Conservation (phyloP, 495 filamentous ascomycete genomes). For the Aspergillus taichungensis region DNA sequence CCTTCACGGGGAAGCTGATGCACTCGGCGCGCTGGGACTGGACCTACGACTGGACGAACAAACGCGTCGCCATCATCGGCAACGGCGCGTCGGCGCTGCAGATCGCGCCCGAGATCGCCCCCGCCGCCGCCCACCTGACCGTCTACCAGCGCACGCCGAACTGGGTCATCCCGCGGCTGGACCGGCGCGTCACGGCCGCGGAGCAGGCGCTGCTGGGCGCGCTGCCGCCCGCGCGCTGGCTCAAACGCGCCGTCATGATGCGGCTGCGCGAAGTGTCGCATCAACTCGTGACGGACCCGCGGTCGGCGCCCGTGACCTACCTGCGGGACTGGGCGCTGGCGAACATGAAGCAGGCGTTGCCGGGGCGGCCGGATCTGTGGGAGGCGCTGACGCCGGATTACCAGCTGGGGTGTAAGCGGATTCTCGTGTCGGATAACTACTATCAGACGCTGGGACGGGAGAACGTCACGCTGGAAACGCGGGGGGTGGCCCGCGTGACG, state of each 20-base stretch:
- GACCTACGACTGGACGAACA: conserved; percentile 37
- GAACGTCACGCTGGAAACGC: conserved; percentile 43
- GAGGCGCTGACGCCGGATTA: conserved; percentile 42
- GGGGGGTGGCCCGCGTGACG: conserved; percentile 33
- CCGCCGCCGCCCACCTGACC: conserved; percentile 44
- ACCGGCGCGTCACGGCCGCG: conserved; percentile 30
- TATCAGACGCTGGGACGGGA: conserved; percentile 35
- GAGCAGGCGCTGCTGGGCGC: conserved; percentile 30
- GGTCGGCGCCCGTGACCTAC: conserved; percentile 23
- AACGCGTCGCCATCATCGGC: conserved; percentile 47
- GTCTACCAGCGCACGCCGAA: conserved; percentile 63
- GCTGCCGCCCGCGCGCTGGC: conserved; percentile 36
- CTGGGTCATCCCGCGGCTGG: conserved; percentile 49
- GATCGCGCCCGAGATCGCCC: conserved; percentile 56
- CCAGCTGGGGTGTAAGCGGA: conserved; percentile 45
- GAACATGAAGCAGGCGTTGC: conserved; percentile 26
- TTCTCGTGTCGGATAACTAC: conserved; percentile 48
- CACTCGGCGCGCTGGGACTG: conserved; percentile 50
- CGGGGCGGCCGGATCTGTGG: conserved; percentile 38
- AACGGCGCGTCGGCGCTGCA: conserved; percentile 54
- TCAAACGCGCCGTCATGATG: conserved; percentile 40
- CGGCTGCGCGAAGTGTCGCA: conserved; percentile 38
- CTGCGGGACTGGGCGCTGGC: conserved; percentile 19
- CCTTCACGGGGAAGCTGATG: conserved; percentile 43
- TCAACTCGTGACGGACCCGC: conserved; percentile 24